Base-by-base conservation (phyloP, 148 eudicot species). In the Chenopodium quinoa region DNA sequence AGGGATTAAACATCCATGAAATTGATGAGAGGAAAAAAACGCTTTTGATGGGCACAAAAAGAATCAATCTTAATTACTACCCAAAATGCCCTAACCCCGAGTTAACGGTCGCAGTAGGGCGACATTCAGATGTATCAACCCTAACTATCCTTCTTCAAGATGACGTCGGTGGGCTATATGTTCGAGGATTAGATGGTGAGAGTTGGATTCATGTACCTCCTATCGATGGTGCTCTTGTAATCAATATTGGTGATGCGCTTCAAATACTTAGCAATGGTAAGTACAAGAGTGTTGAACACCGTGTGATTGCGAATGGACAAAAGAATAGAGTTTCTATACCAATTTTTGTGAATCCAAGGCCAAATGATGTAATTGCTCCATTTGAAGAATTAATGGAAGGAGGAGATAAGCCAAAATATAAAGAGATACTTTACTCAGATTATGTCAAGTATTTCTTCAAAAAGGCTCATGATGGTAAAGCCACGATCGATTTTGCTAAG, bases 111-210 rank as follows among this genome's bases (percentile, higher is more conserved):
- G 88, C 88, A 32, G 83, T 80, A 8, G 86, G 86, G 1, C 81
- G 76, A 29, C 88, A 88, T 58, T 85, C 90, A 0, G 88, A 88
- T 50, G 68, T 78, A 7, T 83, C 86, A 1, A 65, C 84, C 17
- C 72, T 85, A 3, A 88, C 90, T 7, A 14, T 88, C 37, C 88
- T 88, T 69, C 86, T 88, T 8, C 88, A 88, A 75, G 90, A 88
- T 11, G 79, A 81, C 16, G 78, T 80, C 25, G 69, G 71, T 13
- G 71, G 71, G 71, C 71, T 67, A 27, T 29, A 67, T 27, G 71
- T 67, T 29, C 81, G 84, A 48, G 78, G 54, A 13, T 11, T 71
- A 2, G 80, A 81, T 4, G 67, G 48, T 0, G 82, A 86, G 34
- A 22, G 23, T 13, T 83, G 83, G 90, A 80, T 84, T 54, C 83